Conservation (phyloP, 805 yeast species). For the Tetrapisispora fleetii region DNA sequence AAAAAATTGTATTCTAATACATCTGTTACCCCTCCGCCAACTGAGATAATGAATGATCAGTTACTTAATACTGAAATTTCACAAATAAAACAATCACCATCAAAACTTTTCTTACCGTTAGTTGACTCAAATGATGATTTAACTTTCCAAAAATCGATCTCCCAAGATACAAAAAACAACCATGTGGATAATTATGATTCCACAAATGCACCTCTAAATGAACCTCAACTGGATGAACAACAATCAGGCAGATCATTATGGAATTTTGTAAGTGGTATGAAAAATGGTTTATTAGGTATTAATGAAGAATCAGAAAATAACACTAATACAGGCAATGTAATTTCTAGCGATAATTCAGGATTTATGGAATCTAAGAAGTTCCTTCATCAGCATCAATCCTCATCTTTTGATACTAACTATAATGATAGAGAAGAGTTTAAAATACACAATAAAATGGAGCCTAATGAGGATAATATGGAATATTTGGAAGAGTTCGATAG, state of each 20-base stretch:
- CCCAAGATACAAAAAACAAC: slow-evolving; percentile 1
- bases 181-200: not conserved
- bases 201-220: not conserved
- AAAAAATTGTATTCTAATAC: slow-evolving; percentile 34
- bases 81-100: not conserved
- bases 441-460: not conserved
- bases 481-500: not conserved
- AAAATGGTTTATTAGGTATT: slow-evolving; percentile 31
- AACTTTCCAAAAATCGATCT: not conserved
- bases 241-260: slow-evolving; percentile 30
- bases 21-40: not conserved
- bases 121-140: slow-evolving; percentile 5
- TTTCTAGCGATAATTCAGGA: not conserved
- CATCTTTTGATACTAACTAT: not conserved
- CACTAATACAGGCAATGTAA: not conserved
- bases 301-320: slow-evolving; percentile 22
- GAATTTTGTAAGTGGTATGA: slow-evolving; percentile 44
- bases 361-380: not conserved
- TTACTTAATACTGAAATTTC: not conserved
- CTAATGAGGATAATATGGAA: not conserved
- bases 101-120: slow-evolving; percentile 4
- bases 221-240: not conserved
- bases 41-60: not conserved
- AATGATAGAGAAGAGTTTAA: not conserved
- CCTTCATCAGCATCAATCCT: not conserved